phyloP scores from a whole-genome alignment of 2,329 filamentous ascomycete genomes.

The Penicillium sp. region DNA sequence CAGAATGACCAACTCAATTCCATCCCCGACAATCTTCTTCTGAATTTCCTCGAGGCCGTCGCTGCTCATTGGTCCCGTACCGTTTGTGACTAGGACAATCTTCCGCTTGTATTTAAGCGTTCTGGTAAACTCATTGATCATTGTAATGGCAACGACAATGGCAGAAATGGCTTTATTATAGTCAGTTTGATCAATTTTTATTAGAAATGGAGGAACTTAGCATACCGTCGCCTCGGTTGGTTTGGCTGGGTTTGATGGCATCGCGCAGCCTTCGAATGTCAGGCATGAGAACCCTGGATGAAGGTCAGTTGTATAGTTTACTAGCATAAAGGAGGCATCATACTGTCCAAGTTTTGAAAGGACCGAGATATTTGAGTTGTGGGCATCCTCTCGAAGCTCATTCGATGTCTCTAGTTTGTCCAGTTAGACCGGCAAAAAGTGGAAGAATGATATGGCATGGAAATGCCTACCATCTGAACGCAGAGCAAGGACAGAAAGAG shows the following conservation, averaged over 20 bases:
- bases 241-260: slow-evolving; percentile 69
- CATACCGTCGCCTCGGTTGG: slow-evolving; percentile 72
- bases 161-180: slow-evolving; percentile 69
- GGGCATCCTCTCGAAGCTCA: slow-evolving; percentile 66
- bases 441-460: not conserved
- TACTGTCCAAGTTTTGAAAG: slow-evolving; percentile 68
- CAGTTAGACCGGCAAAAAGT: slow-evolving; percentile 12
- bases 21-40: slow-evolving; percentile 72
- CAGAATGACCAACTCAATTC: slow-evolving; percentile 80
- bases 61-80: slow-evolving; percentile 70
- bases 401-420: slow-evolving; percentile 64
- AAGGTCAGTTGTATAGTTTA: slow-evolving; percentile 9
- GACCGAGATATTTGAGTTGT: slow-evolving; percentile 81
- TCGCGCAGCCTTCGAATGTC: slow-evolving; percentile 68
- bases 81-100: slow-evolving; percentile 87
- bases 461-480: slow-evolving; percentile 67
- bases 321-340: slow-evolving; percentile 39
- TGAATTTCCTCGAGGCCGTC: slow-evolving; percentile 73
- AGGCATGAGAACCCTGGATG: slow-evolving; percentile 64
- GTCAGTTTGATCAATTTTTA: slow-evolving; percentile 20
- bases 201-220: not conserved
- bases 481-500: slow-evolving; percentile 79
- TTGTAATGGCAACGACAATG: slow-evolving; percentile 80
- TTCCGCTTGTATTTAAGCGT: slow-evolving; percentile 79
- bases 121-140: slow-evolving; percentile 80